Conservation (phyloP, 352 stramenopile genomes). For the Blastocystis sp. region DNA sequence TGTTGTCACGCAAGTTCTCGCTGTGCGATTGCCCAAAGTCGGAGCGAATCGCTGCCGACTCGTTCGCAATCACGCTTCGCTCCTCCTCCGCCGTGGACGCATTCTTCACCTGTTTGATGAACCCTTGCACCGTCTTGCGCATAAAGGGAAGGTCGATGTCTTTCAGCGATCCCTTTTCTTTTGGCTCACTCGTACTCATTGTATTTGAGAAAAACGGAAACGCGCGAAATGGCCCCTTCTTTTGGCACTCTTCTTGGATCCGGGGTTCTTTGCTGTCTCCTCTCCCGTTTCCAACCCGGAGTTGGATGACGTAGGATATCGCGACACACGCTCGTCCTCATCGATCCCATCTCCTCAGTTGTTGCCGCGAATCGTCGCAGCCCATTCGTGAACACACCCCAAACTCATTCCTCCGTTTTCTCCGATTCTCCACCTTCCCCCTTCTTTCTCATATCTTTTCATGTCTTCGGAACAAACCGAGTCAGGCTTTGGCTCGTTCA, state of each 20-base stretch:
- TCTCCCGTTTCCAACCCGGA: too few species aligned
- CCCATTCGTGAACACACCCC: too few species aligned
- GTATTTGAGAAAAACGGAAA: background rate
- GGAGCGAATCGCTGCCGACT: slow-evolving; percentile 95
- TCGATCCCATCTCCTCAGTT: too few species aligned
- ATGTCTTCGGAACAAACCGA: background rate
- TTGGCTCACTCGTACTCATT: background rate
- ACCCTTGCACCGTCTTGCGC: slow-evolving; percentile 5
- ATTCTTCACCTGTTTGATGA: slow-evolving; percentile 61
- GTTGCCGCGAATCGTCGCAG: too few species aligned
- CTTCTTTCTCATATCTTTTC: background rate
- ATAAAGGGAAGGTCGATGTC: slow-evolving; percentile 7
- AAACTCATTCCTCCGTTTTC: background rate
- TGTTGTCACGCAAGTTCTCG: slow-evolving; percentile 93
- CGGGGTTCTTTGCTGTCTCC: too few species aligned
- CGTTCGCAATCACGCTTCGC: slow-evolving; percentile 94
- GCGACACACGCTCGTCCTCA: too few species aligned
- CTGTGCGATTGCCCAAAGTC: slow-evolving; percentile 93
- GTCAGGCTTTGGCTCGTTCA: background rate
- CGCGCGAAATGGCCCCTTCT: background rate
- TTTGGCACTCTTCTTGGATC: too few species aligned
- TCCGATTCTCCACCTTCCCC: background rate
- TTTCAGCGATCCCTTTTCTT: background rate
- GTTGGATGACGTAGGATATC: too few species aligned
- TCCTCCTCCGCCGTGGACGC: slow-evolving; percentile 86